Conservation (phyloP, 2,329 filamentous ascomycete species). For the Colletotrichum lindemuthianum region DNA sequence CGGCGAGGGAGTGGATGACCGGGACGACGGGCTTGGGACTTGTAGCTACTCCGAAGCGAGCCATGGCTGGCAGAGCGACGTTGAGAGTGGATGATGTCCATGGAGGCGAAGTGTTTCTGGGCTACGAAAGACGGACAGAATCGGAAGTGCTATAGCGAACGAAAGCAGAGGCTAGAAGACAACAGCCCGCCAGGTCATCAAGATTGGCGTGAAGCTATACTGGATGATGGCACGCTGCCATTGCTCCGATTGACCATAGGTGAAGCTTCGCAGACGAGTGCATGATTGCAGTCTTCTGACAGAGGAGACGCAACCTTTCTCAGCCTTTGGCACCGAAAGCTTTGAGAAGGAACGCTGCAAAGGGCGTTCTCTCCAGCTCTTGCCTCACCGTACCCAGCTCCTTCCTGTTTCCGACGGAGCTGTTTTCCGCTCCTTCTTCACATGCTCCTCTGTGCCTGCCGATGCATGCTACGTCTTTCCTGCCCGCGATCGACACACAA, state of each 20-base stretch:
- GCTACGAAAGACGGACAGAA: neutral
- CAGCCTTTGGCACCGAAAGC: too few species aligned
- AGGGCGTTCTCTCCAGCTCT: too few species aligned
- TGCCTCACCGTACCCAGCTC: too few species aligned
- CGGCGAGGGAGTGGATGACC: conserved; percentile 41
- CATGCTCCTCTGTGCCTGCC: too few species aligned
- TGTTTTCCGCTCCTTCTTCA: too few species aligned
- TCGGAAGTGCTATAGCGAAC: conserved; percentile 23
- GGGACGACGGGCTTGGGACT: conserved; percentile 40
- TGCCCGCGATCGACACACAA: too few species aligned
- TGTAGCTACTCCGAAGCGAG: conserved; percentile 48
- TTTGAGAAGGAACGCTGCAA: too few species aligned
- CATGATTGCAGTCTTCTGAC: too few species aligned
- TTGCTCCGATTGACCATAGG: neutral
- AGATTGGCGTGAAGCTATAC: conserved; percentile 27
- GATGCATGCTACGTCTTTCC: too few species aligned
- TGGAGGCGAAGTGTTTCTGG: conserved; percentile 28
- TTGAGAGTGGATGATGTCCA: conserved; percentile 43
- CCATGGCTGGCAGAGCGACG: conserved; percentile 53
- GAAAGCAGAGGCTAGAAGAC: conserved; percentile 2
- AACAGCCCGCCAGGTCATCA: neutral
- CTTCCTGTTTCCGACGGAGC: too few species aligned
- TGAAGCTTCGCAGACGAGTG: neutral
- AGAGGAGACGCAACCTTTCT: too few species aligned
- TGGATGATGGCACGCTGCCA: conserved; percentile 9